These are phyloP conservation scores for Trichoderma simmonsii DNA, from an alignment of 2,329 filamentous ascomycete species.

Conservation along the genomic window DNA sequence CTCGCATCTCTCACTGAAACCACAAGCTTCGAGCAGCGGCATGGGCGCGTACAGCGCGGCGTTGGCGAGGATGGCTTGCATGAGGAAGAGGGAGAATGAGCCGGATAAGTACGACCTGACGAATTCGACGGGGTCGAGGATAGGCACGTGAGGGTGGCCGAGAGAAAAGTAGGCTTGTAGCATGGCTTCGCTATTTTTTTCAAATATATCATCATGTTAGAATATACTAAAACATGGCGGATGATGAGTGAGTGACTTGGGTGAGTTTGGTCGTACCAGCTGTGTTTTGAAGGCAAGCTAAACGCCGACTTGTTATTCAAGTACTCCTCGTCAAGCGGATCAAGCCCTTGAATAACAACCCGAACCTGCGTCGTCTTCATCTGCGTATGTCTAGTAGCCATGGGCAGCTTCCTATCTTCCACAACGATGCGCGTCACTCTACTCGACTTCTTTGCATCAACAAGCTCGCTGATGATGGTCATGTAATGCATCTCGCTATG, in stretches of 20 bases:
- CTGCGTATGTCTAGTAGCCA: neutral
- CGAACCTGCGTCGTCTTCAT: neutral
- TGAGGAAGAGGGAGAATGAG: neutral
- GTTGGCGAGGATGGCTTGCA: neutral
- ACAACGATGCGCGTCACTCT: neutral
- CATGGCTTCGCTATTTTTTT: neutral
- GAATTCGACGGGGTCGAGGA: neutral
- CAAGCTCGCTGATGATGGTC: neutral
- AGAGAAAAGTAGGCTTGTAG: neutral
- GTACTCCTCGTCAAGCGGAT: neutral
- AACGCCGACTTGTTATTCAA: neutral
- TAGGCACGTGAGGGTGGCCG: neutral
- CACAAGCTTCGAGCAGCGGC: neutral
- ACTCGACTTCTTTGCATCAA: neutral
- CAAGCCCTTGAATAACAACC: neutral
- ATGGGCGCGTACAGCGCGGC: neutral
- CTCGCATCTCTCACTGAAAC: neutral
- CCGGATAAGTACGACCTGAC: neutral
- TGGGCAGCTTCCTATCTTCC: neutral
- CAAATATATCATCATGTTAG: neutral
- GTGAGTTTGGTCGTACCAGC: neutral
- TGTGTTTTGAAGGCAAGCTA: neutral
- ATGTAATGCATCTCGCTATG: neutral
- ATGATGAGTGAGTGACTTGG: neutral
- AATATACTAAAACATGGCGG: neutral